phyloP scores from a whole-genome alignment of 805 yeast genomes.

The Pachysolen tannophilus region DNA sequence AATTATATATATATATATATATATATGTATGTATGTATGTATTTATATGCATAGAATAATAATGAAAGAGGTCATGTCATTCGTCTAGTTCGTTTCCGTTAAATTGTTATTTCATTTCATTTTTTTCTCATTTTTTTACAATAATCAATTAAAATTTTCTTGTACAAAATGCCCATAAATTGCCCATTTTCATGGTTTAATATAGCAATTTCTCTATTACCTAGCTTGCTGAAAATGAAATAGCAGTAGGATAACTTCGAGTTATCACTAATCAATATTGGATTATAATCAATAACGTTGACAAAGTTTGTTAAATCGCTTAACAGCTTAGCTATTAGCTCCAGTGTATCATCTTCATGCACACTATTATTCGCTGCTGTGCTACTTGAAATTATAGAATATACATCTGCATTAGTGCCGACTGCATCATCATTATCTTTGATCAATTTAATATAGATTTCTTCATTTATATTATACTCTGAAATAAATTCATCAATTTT shows the following conservation, averaged over 20 bases:
- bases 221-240: slow-evolving; percentile 42
- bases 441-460: slow-evolving; percentile 20
- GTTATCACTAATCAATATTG: slow-evolving; percentile 37
- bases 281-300: slow-evolving; percentile 33
- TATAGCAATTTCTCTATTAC: slow-evolving; percentile 39
- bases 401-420: slow-evolving; percentile 1
- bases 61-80: too few relatives aligned
- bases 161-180: slow-evolving; percentile 44
- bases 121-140: too few relatives aligned
- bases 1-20: too few relatives aligned
- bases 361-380: too few relatives aligned
- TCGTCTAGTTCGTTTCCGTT: too few relatives aligned
- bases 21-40: too few relatives aligned
- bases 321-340: slow-evolving; percentile 9
- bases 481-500: slow-evolving; percentile 24
- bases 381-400: slow-evolving; percentile 1
- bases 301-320: slow-evolving; percentile 30
- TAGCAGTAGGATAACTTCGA: slow-evolving; percentile 44
- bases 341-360: slow-evolving; percentile 1
- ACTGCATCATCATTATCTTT: slow-evolving; percentile 1
- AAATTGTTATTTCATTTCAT: too few relatives aligned
- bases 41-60: too few relatives aligned
- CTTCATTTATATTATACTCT: slow-evolving; percentile 20
- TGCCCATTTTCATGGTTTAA: slow-evolving; percentile 34
- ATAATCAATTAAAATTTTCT: slow-evolving; percentile 42